These are phyloP conservation scores for Aphanocladium album DNA, from an alignment of 2,329 filamentous ascomycete genomes.

Conservation along the genomic window DNA sequence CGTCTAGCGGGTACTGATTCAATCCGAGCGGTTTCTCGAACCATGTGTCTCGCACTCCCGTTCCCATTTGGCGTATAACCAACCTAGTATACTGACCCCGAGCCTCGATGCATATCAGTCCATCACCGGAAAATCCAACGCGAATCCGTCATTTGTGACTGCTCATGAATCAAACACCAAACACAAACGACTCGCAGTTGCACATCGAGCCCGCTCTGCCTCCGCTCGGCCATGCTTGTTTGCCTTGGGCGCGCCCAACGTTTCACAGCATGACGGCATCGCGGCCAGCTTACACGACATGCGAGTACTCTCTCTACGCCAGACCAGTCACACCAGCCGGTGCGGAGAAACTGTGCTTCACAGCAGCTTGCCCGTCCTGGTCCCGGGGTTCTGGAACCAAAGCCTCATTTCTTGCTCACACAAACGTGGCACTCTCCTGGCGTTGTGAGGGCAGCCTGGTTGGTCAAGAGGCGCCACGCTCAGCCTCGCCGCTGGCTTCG, in stretches of 20 bases:
- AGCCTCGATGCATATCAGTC: too few relatives aligned
- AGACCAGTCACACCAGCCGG: background rate
- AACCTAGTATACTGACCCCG: background rate
- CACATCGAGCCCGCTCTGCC: background rate
- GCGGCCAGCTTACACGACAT: background rate
- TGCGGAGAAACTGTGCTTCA: background rate
- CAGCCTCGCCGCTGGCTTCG: background rate
- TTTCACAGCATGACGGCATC: conserved; percentile 6
- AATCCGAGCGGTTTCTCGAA: background rate
- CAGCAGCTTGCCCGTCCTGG: background rate
- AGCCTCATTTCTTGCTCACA: background rate
- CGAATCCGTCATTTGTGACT: background rate
- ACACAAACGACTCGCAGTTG: background rate
- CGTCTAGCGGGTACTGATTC: background rate
- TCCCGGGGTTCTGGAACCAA: background rate
- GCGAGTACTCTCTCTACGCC: background rate
- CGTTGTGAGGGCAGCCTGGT: background rate
- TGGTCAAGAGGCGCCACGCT: background rate
- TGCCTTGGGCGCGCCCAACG: background rate
- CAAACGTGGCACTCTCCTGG: background rate
- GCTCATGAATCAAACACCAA: background rate
- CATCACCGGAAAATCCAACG: too few relatives aligned
- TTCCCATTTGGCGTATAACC: background rate
- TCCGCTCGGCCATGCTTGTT: background rate
- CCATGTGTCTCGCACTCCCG: background rate